Base-by-base conservation (phyloP, 2,329 filamentous ascomycete species). In the Alternaria sp. region DNA sequence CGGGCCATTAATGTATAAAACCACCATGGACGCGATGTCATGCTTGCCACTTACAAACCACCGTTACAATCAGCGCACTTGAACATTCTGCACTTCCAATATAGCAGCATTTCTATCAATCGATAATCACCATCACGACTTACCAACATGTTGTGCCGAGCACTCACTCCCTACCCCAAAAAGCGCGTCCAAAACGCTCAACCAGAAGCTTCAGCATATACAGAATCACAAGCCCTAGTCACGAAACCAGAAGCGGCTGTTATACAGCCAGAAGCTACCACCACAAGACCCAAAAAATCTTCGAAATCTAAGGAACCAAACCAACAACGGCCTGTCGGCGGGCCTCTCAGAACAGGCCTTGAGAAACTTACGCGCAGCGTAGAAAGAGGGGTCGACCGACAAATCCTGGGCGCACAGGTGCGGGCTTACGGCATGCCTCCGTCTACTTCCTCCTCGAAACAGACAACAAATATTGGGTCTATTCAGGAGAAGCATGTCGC, bases 371-470 rank as follows among this genome's bases (percentile, higher is more conserved):
- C 56, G 5, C 57, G 26, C n/a, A 25, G 51, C 7, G 23, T 69
- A 19, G 67, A 68, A 52, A 59, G 56, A n/a, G 59, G 50, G 11
- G 44, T 69, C 50, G 67, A 69, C 50, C 50, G 53, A 47, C 65
- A 69, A 19, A 59, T 69, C n/a, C 21, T 68, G 9, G 46, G 23
- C 43, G 66, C 63, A n/a, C 66, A 69, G 47, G 55, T 62, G 17
- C 61, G 61, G 40, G 57, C 63, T 13, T 63, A 61, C 45, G 66
- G 61, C 21, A 44, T 45, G 23, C 51, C 59, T 15, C 53, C 51
- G 0, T 46, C 25, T 3, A 12, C 28, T 10, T 44, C 54, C 59
- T 25, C 21, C 10, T 23, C 52, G 19, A 40, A 51, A 23, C 13
- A 15, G 5, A n/a, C 45, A 21, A 49, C 47, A 11, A 59, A 32